Evolutionary conservation across 2,329 filamentous ascomycete species (phyloP).

Genomic region (Huntiella savannae): DNA sequence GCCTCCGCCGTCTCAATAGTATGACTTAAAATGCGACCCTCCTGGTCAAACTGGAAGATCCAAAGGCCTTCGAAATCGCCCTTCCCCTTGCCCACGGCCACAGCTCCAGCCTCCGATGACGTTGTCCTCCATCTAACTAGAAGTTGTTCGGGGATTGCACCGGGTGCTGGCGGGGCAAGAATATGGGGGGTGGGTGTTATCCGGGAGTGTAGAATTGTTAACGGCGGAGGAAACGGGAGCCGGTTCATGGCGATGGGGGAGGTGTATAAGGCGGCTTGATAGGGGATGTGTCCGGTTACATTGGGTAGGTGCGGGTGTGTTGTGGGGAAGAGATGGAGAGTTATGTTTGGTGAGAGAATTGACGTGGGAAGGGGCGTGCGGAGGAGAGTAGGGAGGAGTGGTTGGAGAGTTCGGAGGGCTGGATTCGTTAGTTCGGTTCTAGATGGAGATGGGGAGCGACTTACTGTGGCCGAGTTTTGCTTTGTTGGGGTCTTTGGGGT

Average conservation of each 20-base stretch:
- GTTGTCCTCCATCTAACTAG: slow-evolving; percentile 64
- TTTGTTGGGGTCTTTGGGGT: slow-evolving; percentile 30
- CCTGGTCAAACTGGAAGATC: slow-evolving; percentile 82
- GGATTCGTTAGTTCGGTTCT: background rate
- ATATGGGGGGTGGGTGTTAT: slow-evolving; percentile 46
- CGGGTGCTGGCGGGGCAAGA: slow-evolving; percentile 29
- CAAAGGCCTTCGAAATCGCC: slow-evolving; percentile 82
- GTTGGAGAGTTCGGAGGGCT: slow-evolving; percentile 47
- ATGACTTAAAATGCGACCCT: slow-evolving; percentile 69
- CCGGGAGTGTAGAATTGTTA: slow-evolving; percentile 76
- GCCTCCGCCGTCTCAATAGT: slow-evolving; percentile 89
- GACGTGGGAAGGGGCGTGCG: slow-evolving; percentile 52
- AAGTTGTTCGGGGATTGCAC: slow-evolving; percentile 54
- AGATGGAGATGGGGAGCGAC: slow-evolving; percentile 14
- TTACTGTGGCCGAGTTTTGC: slow-evolving; percentile 44
- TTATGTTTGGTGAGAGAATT: slow-evolving; percentile 56
- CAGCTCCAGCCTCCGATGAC: slow-evolving; percentile 15
- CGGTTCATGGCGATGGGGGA: slow-evolving; percentile 91
- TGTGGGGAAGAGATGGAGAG: slow-evolving; percentile 49
- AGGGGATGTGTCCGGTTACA: slow-evolving; percentile 79
- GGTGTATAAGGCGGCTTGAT: slow-evolving; percentile 87
- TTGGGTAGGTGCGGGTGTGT: slow-evolving; percentile 78
- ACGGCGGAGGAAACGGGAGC: slow-evolving; percentile 58
- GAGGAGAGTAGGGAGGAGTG: slow-evolving; percentile 46
- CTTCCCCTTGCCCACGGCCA: slow-evolving; percentile 19